Evolutionary conservation across 305 asterid genomes (phyloP).

Genomic region (Fraxinus dipetala): DNA sequence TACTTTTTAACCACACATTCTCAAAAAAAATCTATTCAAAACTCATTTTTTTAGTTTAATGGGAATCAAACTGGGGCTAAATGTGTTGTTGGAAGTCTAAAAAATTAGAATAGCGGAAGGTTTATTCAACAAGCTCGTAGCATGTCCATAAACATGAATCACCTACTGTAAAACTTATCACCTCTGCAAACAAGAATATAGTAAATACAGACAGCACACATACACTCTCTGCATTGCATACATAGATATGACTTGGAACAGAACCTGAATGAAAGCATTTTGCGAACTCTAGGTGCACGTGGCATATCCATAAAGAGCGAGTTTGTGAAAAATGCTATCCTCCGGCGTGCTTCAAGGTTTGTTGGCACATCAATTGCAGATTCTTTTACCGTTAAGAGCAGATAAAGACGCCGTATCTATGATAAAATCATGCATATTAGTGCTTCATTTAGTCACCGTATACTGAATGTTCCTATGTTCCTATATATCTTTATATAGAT

Average conservation of each 20-base stretch:
- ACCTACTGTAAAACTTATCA: constrained; percentile 13
- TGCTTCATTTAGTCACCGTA: constrained; percentile 6
- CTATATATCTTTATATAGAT: constrained; percentile 1
- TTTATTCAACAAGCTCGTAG: neutral
- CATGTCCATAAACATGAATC: neutral
- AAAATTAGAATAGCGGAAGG: neutral
- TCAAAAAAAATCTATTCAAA: neutral
- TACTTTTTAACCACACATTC: neutral
- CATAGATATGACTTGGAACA: constrained; percentile 20
- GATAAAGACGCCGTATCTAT: constrained; percentile 91
- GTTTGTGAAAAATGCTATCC: constrained; percentile 90
- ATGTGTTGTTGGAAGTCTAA: neutral
- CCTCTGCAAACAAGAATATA: constrained; percentile 17
- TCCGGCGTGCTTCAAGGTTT: constrained; percentile 93
- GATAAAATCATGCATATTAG: constrained; percentile 21
- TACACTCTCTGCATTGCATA: neutral
- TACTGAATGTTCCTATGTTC: constrained; percentile 5
- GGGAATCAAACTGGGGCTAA: neutral
- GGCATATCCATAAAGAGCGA: constrained; percentile 99
- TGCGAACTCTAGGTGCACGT: constrained; percentile 93
- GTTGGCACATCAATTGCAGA: constrained; percentile 91
- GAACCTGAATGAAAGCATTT: constrained; percentile 98
- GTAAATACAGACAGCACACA: constrained; percentile 13
- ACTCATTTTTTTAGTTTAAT: neutral
- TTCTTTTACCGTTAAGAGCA: constrained; percentile 96